These are phyloP conservation scores for Podaxis sp. DNA, from an alignment of 768 basidiomycete genomes.

Conservation along the genomic window DNA sequence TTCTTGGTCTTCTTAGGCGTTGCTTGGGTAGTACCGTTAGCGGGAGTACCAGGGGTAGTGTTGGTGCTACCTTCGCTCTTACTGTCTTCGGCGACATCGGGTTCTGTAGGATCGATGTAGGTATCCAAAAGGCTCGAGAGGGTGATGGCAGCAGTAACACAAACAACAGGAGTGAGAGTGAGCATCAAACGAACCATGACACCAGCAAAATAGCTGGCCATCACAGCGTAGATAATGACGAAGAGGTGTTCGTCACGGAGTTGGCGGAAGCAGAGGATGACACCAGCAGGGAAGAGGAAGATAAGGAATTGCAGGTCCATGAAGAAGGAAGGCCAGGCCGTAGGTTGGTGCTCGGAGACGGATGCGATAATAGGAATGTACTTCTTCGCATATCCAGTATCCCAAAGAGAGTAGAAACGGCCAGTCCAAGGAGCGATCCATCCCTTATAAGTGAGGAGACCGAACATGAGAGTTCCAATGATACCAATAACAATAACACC, in stretches of 20 bases:
- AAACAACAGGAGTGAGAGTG: slow-evolving; percentile 95
- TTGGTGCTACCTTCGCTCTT: slow-evolving; percentile 26
- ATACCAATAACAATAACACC: slow-evolving; percentile 70
- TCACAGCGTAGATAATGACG: slow-evolving; percentile 95
- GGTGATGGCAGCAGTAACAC: slow-evolving; percentile 89
- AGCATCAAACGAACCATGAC: slow-evolving; percentile 99
- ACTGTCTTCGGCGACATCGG: slow-evolving; percentile 37
- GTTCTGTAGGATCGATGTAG: slow-evolving; percentile 84
- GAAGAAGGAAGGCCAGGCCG: slow-evolving; percentile 99
- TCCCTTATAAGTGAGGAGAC: slow-evolving; percentile 85
- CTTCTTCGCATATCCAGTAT: slow-evolving; percentile 99
- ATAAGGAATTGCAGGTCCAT: slow-evolving; percentile 99
- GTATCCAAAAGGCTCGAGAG: slow-evolving; percentile 85
- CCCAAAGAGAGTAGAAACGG: slow-evolving; percentile 98
- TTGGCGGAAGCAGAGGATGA: slow-evolving; percentile 90
- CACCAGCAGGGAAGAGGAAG: slow-evolving; percentile 97
- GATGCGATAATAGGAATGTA: slow-evolving; percentile 99
- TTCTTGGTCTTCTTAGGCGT: slow-evolving; percentile 64
- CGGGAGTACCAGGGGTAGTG: slow-evolving; percentile 27
- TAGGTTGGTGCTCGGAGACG: slow-evolving; percentile 98
- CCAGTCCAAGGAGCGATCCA: slow-evolving; percentile 99
- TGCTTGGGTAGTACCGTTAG: slow-evolving; percentile 29
- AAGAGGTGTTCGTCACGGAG: slow-evolving; percentile 97
- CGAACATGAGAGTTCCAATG: slow-evolving; percentile 71
- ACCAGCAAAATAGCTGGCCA: slow-evolving; percentile 97